These are phyloP conservation scores for Plasmodium sp. DNA, from an alignment of 169 alveolate species.

Conservation along the genomic window DNA sequence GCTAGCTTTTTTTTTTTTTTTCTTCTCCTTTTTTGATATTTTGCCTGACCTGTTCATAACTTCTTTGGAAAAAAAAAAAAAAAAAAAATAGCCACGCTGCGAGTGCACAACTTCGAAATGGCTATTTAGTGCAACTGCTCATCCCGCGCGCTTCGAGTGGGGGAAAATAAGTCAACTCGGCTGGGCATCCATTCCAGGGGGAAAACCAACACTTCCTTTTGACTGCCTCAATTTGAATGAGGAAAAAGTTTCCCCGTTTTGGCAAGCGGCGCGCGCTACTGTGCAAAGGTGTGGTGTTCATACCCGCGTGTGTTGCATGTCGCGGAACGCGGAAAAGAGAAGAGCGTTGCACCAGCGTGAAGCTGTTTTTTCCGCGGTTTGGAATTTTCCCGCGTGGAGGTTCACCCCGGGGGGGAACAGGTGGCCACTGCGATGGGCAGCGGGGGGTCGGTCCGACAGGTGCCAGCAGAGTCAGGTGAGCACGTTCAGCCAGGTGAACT, in stretches of 20 bases:
- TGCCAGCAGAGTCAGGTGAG: not conserved
- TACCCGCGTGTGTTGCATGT: not conserved
- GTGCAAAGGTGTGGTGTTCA: not conserved
- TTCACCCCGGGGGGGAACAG: not conserved
- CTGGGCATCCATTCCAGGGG: not conserved
- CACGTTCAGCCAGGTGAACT: not conserved
- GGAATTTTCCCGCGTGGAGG: not conserved
- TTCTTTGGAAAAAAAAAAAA: not conserved
- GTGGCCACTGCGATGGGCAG: not conserved
- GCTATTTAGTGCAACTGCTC: not conserved
- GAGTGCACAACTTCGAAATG: not conserved
- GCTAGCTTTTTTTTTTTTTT: not conserved
- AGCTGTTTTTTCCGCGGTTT: not conserved
- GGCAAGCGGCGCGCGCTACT: not conserved
- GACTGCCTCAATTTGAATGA: not conserved
- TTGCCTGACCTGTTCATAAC: slow-evolving; percentile 7
- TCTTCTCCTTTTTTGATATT: not conserved
- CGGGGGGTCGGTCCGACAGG: not conserved
- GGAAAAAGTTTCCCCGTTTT: not conserved
- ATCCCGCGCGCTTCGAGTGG: not conserved
- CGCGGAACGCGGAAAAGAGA: not conserved
- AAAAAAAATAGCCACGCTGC: not conserved
- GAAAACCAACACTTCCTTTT: not conserved
- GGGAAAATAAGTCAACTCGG: not conserved
- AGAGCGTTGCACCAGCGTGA: not conserved